Evolutionary conservation across 768 basidiomycete genomes (phyloP), one percentile per base, ranked within the genome.

Genomic region (Phlebiopsis gigantea): DNA sequence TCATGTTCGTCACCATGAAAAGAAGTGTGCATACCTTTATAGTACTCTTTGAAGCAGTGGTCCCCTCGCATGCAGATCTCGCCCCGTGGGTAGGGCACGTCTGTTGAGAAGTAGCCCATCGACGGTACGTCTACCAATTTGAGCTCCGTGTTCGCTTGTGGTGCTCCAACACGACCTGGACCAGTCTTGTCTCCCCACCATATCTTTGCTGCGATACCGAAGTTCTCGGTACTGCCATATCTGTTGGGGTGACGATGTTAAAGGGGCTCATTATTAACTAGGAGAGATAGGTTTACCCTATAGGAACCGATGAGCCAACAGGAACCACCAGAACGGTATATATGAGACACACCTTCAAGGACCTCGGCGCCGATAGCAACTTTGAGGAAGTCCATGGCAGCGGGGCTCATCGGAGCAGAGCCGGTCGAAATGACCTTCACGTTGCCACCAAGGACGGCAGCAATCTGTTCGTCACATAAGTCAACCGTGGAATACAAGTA

Each of bases 151-250:
- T 83, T 72, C 0, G 89, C 78, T 49, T 84, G 79, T 8, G 91
- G 88, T 10, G 88, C 82, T 5, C 97, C 97, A 45, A 93, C 86
- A 4, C 88, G 90, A 14, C 96, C 95, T 53, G 79, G 79, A 10
- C 81, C 78, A 12, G 71, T 72, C 5, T 82, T 74, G 67, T 97
- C 94, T 47, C 73, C 72, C 1, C 76, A 73, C 70, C 80, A 77
- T 17, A 75, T 73, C 55, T 79, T 82, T 6, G 82, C 71, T 53
- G 80, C 83, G 41, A 79, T 78, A 8, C 83, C 91, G 53, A 79
- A 78, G 57, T 84, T 90, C 75, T 98, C 95, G 0, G 95, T 97
- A 84, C 93, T 84, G 43, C 93, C 94, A 68, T 90, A 94, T 51
- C 86, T n/a, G n/a, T n/a, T n/a, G n/a, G n/a, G n/a, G n/a, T n/a